These are phyloP conservation scores for Chrysanthemum makinoi DNA, from an alignment of 129 eudicot genomes.

Conservation along the genomic window DNA sequence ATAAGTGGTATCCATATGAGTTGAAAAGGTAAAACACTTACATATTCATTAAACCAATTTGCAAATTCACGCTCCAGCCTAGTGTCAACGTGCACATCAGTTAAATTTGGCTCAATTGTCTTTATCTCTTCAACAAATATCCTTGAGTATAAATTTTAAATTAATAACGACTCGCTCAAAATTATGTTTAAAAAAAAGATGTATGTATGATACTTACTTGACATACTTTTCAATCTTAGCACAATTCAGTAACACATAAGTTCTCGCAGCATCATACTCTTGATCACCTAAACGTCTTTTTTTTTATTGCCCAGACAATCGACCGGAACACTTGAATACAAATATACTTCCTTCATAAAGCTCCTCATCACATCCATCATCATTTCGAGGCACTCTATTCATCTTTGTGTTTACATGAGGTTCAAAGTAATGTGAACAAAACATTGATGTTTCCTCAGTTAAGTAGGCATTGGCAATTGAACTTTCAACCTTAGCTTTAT, in stretches of 20 bases:
- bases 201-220: background rate
- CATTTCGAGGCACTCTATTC: too few species aligned
- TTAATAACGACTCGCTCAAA: background rate
- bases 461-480: background rate
- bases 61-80: background rate
- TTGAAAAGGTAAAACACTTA: too few species aligned
- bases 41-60: background rate
- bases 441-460: background rate
- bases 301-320: background rate
- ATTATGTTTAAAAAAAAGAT: too few species aligned
- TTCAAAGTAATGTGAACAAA: too few species aligned
- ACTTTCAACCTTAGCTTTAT: constrained; percentile 10
- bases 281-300: background rate
- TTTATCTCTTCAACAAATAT: background rate
- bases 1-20: background rate
- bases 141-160: background rate
- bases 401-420: too few species aligned
- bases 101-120: background rate
- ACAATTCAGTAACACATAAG: constrained; percentile 7
- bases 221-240: background rate
- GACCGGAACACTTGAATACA: background rate
- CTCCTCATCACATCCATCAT: background rate
- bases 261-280: background rate
- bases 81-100: background rate
- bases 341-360: background rate